phyloP scores from a whole-genome alignment of 345 rosid species.

The Garcia nutans region DNA sequence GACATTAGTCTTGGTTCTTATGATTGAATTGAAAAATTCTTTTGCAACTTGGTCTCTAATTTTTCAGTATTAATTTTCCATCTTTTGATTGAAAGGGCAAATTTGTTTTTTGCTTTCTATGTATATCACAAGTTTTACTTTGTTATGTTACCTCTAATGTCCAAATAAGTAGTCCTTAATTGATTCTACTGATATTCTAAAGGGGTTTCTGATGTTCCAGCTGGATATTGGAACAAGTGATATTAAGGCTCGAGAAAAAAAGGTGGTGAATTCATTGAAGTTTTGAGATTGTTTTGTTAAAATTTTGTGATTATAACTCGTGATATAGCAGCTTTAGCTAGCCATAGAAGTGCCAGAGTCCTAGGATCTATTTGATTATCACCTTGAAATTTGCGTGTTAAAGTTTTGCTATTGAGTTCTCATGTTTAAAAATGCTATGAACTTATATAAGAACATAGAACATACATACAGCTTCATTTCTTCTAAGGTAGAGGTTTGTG shows the following conservation, averaged over 20 bases:
- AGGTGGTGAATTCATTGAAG: too few species aligned
- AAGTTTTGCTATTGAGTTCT: constrained; percentile 1
- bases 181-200: background rate
- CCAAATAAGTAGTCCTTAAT: background rate
- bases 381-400: background rate
- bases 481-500: background rate
- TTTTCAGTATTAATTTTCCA: too few species aligned
- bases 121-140: too few species aligned
- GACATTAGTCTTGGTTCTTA: too few species aligned
- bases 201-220: background rate
- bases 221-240: too few species aligned
- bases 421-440: background rate
- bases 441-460: background rate
- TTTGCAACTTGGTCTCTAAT: too few species aligned
- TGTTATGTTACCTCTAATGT: too few species aligned
- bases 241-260: background rate
- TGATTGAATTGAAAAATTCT: too few species aligned
- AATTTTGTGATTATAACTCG: too few species aligned
- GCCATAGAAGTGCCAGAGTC: background rate
- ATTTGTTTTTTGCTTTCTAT: too few species aligned
- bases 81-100: too few species aligned
- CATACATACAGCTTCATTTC: background rate
- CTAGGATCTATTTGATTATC: background rate
- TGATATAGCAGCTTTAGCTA: background rate
- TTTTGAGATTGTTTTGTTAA: too few species aligned